These are phyloP conservation scores for Nakazawaea populi DNA, from an alignment of 805 yeast genomes.

Conservation along the genomic window DNA sequence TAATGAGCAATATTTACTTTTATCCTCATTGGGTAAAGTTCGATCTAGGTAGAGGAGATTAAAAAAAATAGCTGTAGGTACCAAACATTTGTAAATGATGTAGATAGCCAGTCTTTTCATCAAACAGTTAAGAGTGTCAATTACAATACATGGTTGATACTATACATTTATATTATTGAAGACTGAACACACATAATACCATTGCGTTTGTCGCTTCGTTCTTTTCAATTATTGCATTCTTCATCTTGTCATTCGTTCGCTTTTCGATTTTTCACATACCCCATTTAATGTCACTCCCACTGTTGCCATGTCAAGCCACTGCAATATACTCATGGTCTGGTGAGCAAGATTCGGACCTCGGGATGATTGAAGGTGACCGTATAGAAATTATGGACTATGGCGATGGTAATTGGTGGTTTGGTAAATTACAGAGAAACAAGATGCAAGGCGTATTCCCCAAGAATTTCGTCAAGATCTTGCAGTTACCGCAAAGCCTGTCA, in stretches of 20 bases:
- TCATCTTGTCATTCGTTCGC: not conserved
- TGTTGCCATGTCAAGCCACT: conserved; percentile 64
- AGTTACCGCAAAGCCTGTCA: conserved; percentile 19
- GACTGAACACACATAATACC: too few relatives aligned
- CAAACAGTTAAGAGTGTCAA: too few relatives aligned
- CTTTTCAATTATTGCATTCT: too few relatives aligned
- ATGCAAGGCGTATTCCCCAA: conserved; percentile 84
- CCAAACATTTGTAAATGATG: too few relatives aligned
- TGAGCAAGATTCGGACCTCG: conserved; percentile 80
- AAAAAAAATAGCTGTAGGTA: too few relatives aligned
- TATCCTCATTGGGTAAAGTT: not conserved
- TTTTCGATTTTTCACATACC: not conserved
- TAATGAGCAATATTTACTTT: not conserved
- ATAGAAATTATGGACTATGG: conserved; percentile 73
- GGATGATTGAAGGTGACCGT: conserved; percentile 89
- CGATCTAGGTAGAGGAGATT: not conserved
- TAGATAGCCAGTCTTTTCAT: too few relatives aligned
- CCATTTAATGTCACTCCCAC: conserved; percentile 4
- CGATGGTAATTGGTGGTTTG: conserved; percentile 93
- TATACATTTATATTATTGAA: too few relatives aligned
- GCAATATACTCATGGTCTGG: conserved; percentile 95
- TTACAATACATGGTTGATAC: too few relatives aligned
- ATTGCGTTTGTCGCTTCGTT: too few relatives aligned
- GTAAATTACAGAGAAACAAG: conserved; percentile 71
- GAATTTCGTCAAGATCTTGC: conserved; percentile 67